These are phyloP conservation scores for Sclerotinia minor DNA, from an alignment of 2,329 filamentous ascomycete species.

Conservation along the genomic window DNA sequence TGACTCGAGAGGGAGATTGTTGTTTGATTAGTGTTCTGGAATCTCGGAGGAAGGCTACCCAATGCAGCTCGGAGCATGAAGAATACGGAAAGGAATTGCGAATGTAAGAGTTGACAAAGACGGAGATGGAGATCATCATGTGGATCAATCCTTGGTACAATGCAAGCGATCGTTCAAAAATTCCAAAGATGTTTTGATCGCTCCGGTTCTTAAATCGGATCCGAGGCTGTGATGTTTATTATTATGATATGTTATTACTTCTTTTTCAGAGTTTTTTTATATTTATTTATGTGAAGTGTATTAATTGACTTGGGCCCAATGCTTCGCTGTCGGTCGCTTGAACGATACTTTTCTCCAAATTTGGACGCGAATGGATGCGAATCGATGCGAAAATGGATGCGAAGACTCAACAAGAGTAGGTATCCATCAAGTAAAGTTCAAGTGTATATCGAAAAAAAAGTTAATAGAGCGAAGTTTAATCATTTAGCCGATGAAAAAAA, in stretches of 20 bases:
- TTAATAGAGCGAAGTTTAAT: slow-evolving; percentile 1
- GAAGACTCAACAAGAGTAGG: background rate
- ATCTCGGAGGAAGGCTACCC: background rate
- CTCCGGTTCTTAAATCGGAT: background rate
- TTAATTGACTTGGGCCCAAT: background rate
- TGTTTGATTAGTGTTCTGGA: slow-evolving; percentile 11
- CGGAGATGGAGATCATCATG: slow-evolving; percentile 15
- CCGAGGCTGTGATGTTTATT: background rate
- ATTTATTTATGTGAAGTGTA: no score
- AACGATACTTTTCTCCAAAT: background rate
- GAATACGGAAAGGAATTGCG: slow-evolving; percentile 11
- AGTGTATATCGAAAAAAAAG: background rate
- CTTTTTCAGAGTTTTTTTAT: background rate
- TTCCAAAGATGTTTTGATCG: background rate
- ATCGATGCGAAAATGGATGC: background rate
- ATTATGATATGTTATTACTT: no score
- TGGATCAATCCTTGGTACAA: slow-evolving; percentile 4
- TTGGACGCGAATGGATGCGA: background rate
- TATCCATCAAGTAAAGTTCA: slow-evolving; percentile 10
- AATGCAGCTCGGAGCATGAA: slow-evolving; percentile 15
- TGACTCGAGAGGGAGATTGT: slow-evolving; percentile 6
- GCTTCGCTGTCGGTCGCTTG: background rate
- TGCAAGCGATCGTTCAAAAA: background rate
- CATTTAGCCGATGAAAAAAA: slow-evolving; percentile 2
- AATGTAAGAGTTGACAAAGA: background rate